Evolutionary conservation across 305 asterid genomes (phyloP).

Genomic region (Fraxinus albicans): DNA sequence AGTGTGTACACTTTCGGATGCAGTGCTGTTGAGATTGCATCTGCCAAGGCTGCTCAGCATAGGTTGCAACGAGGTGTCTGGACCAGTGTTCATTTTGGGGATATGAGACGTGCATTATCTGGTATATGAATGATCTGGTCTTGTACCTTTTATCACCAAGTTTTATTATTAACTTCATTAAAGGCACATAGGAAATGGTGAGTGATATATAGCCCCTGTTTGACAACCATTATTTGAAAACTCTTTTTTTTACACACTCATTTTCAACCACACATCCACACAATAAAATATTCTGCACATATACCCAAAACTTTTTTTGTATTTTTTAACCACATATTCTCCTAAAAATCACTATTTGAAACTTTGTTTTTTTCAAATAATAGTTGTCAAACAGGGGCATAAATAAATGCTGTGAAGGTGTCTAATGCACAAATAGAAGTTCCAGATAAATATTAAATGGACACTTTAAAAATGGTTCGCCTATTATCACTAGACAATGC

Average conservation of each 20-base stretch:
- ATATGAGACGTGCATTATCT: conserved; percentile 82
- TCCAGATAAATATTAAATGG: conserved; percentile 1
- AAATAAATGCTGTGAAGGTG: neutral
- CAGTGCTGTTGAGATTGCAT: conserved; percentile 69
- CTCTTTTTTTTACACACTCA: too few relatives aligned
- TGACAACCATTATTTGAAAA: neutral
- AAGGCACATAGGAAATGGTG: conserved; percentile 4
- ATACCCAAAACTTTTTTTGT: neutral
- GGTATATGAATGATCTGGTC: conserved; percentile 36
- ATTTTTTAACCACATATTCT: neutral
- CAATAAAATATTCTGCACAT: neutral
- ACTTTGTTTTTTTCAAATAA: neutral
- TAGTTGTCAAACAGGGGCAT: neutral
- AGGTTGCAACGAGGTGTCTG: conserved; percentile 87
- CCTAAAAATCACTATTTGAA: neutral
- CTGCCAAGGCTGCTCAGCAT: conserved; percentile 86
- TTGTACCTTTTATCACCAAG: conserved; percentile 6
- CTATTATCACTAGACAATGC: neutral
- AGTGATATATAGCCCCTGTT: neutral
- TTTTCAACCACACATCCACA: neutral
- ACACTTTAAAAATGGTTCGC: neutral
- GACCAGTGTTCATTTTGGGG: conserved; percentile 84
- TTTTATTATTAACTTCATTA: conserved; percentile 17
- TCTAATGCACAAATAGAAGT: conserved; percentile 1
- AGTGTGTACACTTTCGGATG: conserved; percentile 20